Evolutionary conservation across 192 early-diverging fungal species (phyloP).

Genomic region (Linnemannia exigua): DNA sequence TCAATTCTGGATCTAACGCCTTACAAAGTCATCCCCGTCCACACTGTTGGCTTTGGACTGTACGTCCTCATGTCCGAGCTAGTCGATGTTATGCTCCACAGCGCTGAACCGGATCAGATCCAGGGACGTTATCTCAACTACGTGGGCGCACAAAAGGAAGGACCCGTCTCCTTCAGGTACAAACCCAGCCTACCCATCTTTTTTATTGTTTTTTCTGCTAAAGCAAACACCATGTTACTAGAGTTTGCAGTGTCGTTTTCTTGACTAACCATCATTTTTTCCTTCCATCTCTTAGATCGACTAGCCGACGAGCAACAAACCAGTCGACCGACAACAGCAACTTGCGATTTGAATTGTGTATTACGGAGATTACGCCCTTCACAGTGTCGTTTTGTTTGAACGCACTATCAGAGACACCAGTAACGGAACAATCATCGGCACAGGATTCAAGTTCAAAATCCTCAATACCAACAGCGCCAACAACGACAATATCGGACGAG

Average conservation of each 20-base stretch:
- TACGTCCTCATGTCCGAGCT: slow-evolving; percentile 57
- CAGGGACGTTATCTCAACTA: slow-evolving; percentile 52
- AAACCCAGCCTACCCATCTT: neutral
- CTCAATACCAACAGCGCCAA: neutral
- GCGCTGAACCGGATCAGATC: slow-evolving; percentile 43
- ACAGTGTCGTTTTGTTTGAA: slow-evolving; percentile 52
- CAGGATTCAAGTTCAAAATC: slow-evolving; percentile 3
- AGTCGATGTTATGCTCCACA: slow-evolving; percentile 57
- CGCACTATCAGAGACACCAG: slow-evolving; percentile 34
- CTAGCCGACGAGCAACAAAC: slow-evolving; percentile 15
- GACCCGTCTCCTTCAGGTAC: slow-evolving; percentile 44
- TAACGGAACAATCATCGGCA: neutral
- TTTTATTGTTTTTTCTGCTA: neutral
- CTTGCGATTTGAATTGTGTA: slow-evolving; percentile 53
- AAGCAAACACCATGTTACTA: neutral
- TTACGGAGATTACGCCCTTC: slow-evolving; percentile 52
- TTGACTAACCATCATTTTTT: neutral
- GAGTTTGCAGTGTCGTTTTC: neutral
- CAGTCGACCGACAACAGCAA: slow-evolving; percentile 25
- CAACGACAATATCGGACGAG: neutral
- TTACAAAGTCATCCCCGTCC: slow-evolving; percentile 51
- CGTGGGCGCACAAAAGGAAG: slow-evolving; percentile 41
- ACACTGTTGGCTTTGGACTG: slow-evolving; percentile 54
- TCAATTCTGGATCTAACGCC: slow-evolving; percentile 48
- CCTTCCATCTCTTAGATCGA: neutral